These are phyloP conservation scores for Mycena kentingensis DNA, from an alignment of 768 basidiomycete species.

Conservation along the genomic window DNA sequence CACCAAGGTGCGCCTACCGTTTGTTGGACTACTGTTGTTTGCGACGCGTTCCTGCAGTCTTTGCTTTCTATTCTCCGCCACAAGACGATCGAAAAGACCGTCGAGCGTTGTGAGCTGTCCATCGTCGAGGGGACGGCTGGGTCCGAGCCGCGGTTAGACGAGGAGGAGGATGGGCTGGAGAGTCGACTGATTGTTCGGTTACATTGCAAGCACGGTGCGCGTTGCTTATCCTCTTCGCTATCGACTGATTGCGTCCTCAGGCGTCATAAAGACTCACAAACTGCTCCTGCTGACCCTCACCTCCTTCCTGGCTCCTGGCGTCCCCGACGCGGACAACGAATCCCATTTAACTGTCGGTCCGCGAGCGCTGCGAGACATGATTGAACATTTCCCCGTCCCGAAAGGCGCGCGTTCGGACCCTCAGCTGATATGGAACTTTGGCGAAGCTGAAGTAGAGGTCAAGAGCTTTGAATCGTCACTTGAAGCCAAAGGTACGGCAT, in stretches of 20 bases:
- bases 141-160: slow-evolving; percentile 39
- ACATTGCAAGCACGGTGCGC: slow-evolving; percentile 80
- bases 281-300: slow-evolving; percentile 60
- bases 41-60: slow-evolving; percentile 42
- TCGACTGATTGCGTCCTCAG: slow-evolving; percentile 37
- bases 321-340: slow-evolving; percentile 58
- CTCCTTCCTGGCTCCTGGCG: slow-evolving; percentile 64
- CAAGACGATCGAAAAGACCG: slow-evolving; percentile 71
- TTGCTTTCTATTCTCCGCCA: slow-evolving; percentile 76
- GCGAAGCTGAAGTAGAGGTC: slow-evolving; percentile 64
- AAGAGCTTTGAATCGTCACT: slow-evolving; percentile 67
- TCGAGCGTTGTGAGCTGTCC: slow-evolving; percentile 75
- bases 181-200: slow-evolving; percentile 71
- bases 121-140: slow-evolving; percentile 53
- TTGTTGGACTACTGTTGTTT: not conserved
- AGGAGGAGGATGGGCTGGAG: slow-evolving; percentile 63
- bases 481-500: slow-evolving; percentile 58
- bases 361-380: slow-evolving; percentile 69
- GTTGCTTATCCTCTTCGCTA: not conserved
- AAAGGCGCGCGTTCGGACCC: slow-evolving; percentile 70
- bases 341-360: slow-evolving; percentile 75
- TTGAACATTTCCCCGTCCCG: slow-evolving; percentile 76
- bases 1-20: slow-evolving; percentile 54
- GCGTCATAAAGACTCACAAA: slow-evolving; percentile 81
- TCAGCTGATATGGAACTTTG: slow-evolving; percentile 81